Evolutionary conservation across 495 filamentous ascomycete species (phyloP), one percentile per base, ranked within the genome.

Genomic region (Aspergillus affinis): DNA sequence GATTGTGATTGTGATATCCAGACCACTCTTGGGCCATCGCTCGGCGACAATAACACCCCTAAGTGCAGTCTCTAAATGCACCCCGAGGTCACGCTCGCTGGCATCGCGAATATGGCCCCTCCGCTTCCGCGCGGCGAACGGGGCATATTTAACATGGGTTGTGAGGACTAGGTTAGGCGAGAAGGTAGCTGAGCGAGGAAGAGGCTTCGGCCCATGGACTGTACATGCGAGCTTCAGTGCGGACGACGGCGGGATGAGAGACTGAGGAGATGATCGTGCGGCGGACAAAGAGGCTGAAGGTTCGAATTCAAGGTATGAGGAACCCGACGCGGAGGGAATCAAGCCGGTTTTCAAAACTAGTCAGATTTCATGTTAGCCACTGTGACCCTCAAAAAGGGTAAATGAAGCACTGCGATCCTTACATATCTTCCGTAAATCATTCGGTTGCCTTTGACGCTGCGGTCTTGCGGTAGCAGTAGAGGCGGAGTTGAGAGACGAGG

Each of bases 1-100:
- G 46, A 98, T 86, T 0, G 92, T 97, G 55, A 98, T 82, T 8
- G 95, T 87, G 30, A 98, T 86, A 62, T 98, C 94, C 13, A 96
- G 85, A 18, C 92, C 92, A 69, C 90, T 96, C 81, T 98, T 98
- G 18, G 94, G 94, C 91, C 94, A 98, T 32, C 92, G 81, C 65
- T 94, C 90, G 13, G 90, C 91, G 62, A 97, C 92, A 51, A 98
- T 88, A 3, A 90, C 88, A 4, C 95, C 93, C 27, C 90, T 79
- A 26, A 98, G 79, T 51, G 95, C 94, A 8, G 91, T 91, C 71
- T 97, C 93, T 10, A 98, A 76, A 69, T 97, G 95, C 1, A 91
- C 89, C 15, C 88, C 89, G 2, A 98, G 86, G 72, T 98, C 94
- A 19, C 93, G 83, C 78, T 98, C 94, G 59, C 81, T 86, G 8